Percentiles rank a stretch among this genome's conserved stretches.
Evolutionary conservation across 169 alveolate genomes (phyloP).

Genomic region (Perkinsus chesapeaki): DNA sequence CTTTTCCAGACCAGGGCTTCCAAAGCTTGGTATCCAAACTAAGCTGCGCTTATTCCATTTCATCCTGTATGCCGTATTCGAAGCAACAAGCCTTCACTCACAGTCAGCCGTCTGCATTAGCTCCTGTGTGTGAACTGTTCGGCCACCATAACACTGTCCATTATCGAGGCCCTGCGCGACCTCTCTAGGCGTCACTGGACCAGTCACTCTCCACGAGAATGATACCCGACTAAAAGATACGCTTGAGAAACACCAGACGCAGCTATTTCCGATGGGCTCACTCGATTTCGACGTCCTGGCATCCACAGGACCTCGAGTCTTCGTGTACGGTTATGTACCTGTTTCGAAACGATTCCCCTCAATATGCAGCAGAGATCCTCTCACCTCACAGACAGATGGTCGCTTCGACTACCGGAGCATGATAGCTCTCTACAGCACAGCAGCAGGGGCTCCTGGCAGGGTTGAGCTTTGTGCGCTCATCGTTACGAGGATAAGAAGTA

Average conservation of each 20-base stretch:
- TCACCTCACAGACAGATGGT: neutral
- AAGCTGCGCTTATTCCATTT: too few species aligned
- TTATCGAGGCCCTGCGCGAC: neutral
- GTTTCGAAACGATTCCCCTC: neutral
- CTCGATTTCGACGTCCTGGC: neutral
- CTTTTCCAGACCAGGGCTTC: too few species aligned
- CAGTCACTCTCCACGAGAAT: neutral
- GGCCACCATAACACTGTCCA: neutral
- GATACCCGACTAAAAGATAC: neutral
- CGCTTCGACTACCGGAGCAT: neutral
- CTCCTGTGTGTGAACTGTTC: neutral
- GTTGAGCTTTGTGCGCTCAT: too few species aligned
- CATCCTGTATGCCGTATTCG: too few species aligned
- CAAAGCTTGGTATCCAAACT: too few species aligned
- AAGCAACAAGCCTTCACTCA: neutral
- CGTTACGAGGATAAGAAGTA: too few species aligned
- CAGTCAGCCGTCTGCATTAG: neutral
- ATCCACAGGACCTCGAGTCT: neutral
- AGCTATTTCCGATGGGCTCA: neutral
- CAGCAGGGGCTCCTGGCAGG: neutral
- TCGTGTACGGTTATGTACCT: neutral
- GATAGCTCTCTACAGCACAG: neutral
- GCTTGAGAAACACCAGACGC: too few species aligned
- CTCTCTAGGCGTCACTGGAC: neutral
- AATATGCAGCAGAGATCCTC: neutral